Evolutionary conservation across 2,329 filamentous ascomycete genomes (phyloP).

Genomic region (Corynespora cassiicola): DNA sequence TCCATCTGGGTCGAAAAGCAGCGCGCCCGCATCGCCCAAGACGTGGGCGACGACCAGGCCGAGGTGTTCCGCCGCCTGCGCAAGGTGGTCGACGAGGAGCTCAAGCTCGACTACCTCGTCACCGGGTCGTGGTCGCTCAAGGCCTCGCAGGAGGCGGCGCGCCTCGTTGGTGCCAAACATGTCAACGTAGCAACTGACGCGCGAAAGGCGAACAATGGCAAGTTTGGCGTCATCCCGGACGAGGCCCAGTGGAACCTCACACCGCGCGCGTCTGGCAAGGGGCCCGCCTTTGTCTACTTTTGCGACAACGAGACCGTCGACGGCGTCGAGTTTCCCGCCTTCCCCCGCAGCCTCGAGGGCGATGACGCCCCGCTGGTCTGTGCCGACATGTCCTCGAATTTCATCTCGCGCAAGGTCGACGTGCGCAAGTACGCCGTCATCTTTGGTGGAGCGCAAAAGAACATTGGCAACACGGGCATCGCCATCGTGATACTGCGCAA

Average conservation of each 20-base stretch:
- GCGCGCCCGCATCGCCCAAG: conserved; percentile 64
- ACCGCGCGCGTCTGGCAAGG: conserved; percentile 61
- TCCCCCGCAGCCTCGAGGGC: conserved; percentile 71
- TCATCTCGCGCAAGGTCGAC: conserved; percentile 80
- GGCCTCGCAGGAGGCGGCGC: conserved; percentile 80
- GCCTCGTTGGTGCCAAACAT: conserved; percentile 77
- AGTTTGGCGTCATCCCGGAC: conserved; percentile 84
- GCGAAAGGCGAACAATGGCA: conserved; percentile 70
- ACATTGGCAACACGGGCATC: conserved; percentile 84
- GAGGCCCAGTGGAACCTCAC: conserved; percentile 78
- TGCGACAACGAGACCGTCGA: conserved; percentile 96
- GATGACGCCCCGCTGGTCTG: conserved; percentile 76
- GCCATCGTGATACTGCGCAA: conserved; percentile 88
- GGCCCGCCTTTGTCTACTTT: conserved; percentile 78
- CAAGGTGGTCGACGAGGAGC: conserved; percentile 69
- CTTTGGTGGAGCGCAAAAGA: conserved; percentile 94
- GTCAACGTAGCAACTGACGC: conserved; percentile 82
- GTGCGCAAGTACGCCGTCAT: conserved; percentile 81
- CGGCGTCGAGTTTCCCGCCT: conserved; percentile 83
- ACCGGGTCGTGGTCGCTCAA: conserved; percentile 93
- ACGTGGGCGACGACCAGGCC: conserved; percentile 62
- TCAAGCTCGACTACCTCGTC: conserved; percentile 88
- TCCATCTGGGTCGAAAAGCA: conserved; percentile 79
- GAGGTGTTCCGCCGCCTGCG: conserved; percentile 66
- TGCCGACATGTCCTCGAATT: conserved; percentile 94